Percentiles rank a stretch among this genome's conserved stretches.
Evolutionary conservation across 805 yeast genomes (phyloP).

Genomic region (Lachancea quebecensis): DNA sequence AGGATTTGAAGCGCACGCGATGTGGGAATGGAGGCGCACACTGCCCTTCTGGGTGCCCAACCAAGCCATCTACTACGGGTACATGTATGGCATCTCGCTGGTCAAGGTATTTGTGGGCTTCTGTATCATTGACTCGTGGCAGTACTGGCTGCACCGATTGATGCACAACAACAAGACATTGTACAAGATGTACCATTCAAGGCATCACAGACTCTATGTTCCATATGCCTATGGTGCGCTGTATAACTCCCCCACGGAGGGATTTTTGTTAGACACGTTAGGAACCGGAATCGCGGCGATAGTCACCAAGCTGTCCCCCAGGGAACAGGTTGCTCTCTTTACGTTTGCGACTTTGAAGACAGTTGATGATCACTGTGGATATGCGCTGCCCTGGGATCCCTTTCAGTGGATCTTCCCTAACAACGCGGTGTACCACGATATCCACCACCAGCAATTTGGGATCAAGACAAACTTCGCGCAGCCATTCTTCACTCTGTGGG

Average conservation of each 20-base stretch:
- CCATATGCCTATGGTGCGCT: slow-evolving; percentile 97
- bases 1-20: slow-evolving; percentile 43
- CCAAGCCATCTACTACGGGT: slow-evolving; percentile 41
- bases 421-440: slow-evolving; percentile 92
- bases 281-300: slow-evolving; percentile 85
- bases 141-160: slow-evolving; percentile 76
- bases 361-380: slow-evolving; percentile 99
- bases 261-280: slow-evolving; percentile 81
- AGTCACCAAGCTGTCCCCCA: slow-evolving; percentile 55
- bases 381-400: slow-evolving; percentile 83
- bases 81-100: slow-evolving; percentile 57
- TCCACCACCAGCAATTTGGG: slow-evolving; percentile 96
- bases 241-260: slow-evolving; percentile 91
- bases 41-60: slow-evolving; percentile 39
- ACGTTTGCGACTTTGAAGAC: slow-evolving; percentile 92
- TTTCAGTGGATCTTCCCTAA: slow-evolving; percentile 90
- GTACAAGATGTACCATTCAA: slow-evolving; percentile 80
- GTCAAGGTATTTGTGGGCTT: slow-evolving; percentile 58
- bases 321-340: slow-evolving; percentile 69
- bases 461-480: slow-evolving; percentile 88
- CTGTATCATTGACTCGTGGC: slow-evolving; percentile 87
- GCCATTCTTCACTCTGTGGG: slow-evolving; percentile 97
- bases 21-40: slow-evolving; percentile 38
- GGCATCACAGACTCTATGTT: slow-evolving; percentile 89
- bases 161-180: slow-evolving; percentile 80